Evolutionary conservation across 1,284 basidiomycete species (phyloP).

Genomic region (Pterulicium gracile): DNA sequence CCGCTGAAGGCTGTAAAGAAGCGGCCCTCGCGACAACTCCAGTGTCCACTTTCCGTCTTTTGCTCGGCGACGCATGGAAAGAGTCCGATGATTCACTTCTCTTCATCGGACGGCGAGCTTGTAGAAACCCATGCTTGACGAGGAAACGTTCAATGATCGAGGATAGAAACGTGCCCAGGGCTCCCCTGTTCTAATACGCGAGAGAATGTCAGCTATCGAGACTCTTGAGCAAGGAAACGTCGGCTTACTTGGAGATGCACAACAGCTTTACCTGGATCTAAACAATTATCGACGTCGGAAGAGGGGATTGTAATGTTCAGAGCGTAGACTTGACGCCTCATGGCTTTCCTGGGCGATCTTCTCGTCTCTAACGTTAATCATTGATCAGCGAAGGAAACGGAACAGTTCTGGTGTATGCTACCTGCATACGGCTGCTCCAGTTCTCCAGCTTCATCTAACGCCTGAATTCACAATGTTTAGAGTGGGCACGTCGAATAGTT

Average conservation of each 20-base stretch:
- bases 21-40: background rate
- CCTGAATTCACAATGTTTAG: slow-evolving; percentile 14
- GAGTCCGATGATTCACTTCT: slow-evolving; percentile 7
- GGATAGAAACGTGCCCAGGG: slow-evolving; percentile 44
- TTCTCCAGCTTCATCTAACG: slow-evolving; percentile 46
- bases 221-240: slow-evolving; percentile 45
- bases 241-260: slow-evolving; percentile 56
- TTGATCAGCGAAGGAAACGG: slow-evolving; percentile 4
- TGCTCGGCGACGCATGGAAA: background rate
- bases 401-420: background rate
- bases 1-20: background rate
- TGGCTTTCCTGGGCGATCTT: slow-evolving; percentile 64
- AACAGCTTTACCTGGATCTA: slow-evolving; percentile 65
- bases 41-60: background rate
- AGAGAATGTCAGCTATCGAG: too few species aligned
- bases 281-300: slow-evolving; percentile 58
- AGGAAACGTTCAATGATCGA: slow-evolving; percentile 58
- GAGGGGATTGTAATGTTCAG: slow-evolving; percentile 62
- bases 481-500: slow-evolving; percentile 2
- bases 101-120: slow-evolving; percentile 13
- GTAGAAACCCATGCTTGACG: slow-evolving; percentile 47
- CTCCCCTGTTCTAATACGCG: slow-evolving; percentile 36
- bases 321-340: slow-evolving; percentile 74
- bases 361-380: slow-evolving; percentile 31
- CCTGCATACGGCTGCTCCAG: background rate